Percentiles rank a stretch among this genome's conserved stretches.
Evolutionary conservation across 805 yeast genomes (phyloP).

Genomic region (Metschnikowia continentalis): DNA sequence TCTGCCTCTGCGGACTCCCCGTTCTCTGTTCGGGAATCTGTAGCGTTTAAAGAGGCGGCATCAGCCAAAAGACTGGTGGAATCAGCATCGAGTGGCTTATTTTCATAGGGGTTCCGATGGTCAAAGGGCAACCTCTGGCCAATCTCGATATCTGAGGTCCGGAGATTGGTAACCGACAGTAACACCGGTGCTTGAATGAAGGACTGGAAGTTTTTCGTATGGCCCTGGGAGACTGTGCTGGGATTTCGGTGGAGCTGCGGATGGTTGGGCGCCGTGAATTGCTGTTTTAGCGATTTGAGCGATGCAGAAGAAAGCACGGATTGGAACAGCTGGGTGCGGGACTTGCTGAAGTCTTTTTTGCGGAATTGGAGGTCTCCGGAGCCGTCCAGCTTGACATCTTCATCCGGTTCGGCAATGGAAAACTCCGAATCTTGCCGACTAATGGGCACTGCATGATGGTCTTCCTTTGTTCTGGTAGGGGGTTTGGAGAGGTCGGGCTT

Average conservation of each 20-base stretch:
- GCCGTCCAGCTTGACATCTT: slow-evolving; percentile 6
- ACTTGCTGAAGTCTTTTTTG: slow-evolving; percentile 34
- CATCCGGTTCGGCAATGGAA: slow-evolving; percentile 1
- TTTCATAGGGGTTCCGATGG: slow-evolving; percentile 11
- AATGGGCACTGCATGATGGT: background rate
- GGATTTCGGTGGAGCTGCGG: slow-evolving; percentile 14
- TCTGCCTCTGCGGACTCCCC: slow-evolving; percentile 16
- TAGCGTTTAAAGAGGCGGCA: background rate
- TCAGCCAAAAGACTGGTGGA: background rate
- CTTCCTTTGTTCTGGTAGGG: background rate
- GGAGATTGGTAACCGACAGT: slow-evolving; percentile 32
- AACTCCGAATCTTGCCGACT: background rate
- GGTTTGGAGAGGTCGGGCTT: slow-evolving; percentile 1
- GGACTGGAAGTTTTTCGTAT: slow-evolving; percentile 36
- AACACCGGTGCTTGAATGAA: slow-evolving; percentile 45
- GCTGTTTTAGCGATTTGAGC: slow-evolving; percentile 35
- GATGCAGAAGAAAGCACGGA: slow-evolving; percentile 43
- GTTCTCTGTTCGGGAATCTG: background rate
- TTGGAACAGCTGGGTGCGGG: slow-evolving; percentile 42
- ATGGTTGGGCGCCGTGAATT: slow-evolving; percentile 13
- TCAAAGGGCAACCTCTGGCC: slow-evolving; percentile 41
- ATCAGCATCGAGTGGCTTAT: slow-evolving; percentile 1
- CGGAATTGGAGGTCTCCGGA: slow-evolving; percentile 28
- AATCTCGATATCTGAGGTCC: slow-evolving; percentile 30
- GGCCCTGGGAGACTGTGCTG: slow-evolving; percentile 11